Conservation (phyloP, 371 early-diverging fungal species). For the Cokeromyces recurvatus region DNA sequence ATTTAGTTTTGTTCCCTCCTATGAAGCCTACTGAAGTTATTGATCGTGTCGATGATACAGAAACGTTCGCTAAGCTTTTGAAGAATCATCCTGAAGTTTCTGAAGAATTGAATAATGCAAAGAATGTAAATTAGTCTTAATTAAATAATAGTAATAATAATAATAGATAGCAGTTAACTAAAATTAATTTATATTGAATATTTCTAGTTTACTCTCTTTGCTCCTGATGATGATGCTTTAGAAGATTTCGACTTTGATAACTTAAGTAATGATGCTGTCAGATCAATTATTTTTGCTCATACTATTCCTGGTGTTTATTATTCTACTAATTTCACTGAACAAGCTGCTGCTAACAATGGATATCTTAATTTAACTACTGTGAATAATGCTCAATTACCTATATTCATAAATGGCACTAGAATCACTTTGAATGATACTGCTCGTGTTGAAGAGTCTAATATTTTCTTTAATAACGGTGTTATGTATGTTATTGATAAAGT, state of each 20-base stretch:
- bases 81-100: constrained; percentile 5
- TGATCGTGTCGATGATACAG: constrained; percentile 6
- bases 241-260: not conserved
- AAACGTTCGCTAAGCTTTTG: constrained; percentile 7
- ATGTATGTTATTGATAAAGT: constrained; percentile 40
- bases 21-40: constrained; percentile 16
- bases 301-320: constrained; percentile 37
- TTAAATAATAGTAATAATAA: no score
- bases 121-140: constrained; percentile 34
- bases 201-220: constrained; percentile 35
- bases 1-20: constrained; percentile 30
- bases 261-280: constrained; percentile 8
- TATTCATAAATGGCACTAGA: constrained; percentile 9
- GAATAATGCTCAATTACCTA: constrained; percentile 7
- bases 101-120: constrained; percentile 12
- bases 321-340: constrained; percentile 27
- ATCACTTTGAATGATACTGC: constrained; percentile 31
- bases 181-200: not conserved
- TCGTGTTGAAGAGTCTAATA: constrained; percentile 26
- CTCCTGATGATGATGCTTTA: constrained; percentile 25
- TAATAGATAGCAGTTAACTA: no score
- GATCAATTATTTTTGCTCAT: constrained; percentile 22
- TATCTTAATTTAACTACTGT: constrained; percentile 5
- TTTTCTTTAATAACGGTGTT: constrained; percentile 43
- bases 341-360: constrained; percentile 9